Conservation (phyloP, 2,329 filamentous ascomycete species). For the Epichloe gansuensis region DNA sequence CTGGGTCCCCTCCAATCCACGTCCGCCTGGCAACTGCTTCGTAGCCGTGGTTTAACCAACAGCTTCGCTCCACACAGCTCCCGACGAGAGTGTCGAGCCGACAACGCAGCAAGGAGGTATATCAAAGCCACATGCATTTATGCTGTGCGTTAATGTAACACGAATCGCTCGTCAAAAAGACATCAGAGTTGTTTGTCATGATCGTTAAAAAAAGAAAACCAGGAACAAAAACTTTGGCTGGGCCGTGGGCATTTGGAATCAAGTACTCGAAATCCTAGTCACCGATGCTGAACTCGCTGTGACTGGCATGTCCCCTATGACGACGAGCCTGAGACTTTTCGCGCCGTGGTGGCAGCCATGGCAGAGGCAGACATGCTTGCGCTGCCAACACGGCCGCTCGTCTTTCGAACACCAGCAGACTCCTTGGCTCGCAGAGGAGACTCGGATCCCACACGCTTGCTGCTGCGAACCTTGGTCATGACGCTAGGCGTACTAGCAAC, state of each 20-base stretch:
- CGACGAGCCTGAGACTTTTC: slow-evolving; percentile 38
- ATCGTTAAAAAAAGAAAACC: slow-evolving; percentile 25
- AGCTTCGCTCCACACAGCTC: neutral
- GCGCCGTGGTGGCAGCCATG: slow-evolving; percentile 30
- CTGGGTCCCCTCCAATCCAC: neutral
- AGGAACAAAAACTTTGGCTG: slow-evolving; percentile 9
- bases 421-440: slow-evolving; percentile 40
- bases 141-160: slow-evolving; percentile 16
- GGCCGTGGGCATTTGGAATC: slow-evolving; percentile 2
- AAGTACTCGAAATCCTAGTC: neutral
- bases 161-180: slow-evolving; percentile 27
- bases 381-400: slow-evolving; percentile 52
- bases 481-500: slow-evolving; percentile 42
- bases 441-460: slow-evolving; percentile 37
- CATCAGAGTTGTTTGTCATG: slow-evolving; percentile 24
- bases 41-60: neutral
- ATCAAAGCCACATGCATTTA: slow-evolving; percentile 24
- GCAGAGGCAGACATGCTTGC: slow-evolving; percentile 32
- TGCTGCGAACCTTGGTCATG: slow-evolving; percentile 53
- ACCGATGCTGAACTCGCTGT: slow-evolving; percentile 3
- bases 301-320: slow-evolving; percentile 16
- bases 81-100: no score
- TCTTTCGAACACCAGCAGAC: slow-evolving; percentile 47
- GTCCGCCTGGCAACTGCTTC: neutral
- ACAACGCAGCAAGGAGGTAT: neutral